Evolutionary conservation across 225 moss, liverwort and hornwort genomes (phyloP), one percentile per base, ranked within the genome.

Genomic region (Pleurozium schreberi): DNA sequence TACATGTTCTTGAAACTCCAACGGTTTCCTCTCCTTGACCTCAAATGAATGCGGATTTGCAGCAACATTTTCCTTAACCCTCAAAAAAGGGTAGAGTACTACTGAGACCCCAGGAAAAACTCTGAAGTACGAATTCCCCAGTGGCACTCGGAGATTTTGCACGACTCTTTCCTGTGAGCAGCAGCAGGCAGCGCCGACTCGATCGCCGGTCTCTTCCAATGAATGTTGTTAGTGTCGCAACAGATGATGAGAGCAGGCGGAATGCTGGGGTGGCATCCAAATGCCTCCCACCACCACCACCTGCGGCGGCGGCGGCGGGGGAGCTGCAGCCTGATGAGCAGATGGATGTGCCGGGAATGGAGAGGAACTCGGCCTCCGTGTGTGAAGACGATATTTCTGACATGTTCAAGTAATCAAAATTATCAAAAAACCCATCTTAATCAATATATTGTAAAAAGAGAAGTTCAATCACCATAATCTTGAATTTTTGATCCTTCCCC

Each of bases 301-400:
- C 88, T 98, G 98, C 34, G 94, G 93, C 38, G 94, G 93, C 88
- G 97, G 98, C 34, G 94, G 93, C 38, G 94, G 93, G 3, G 84
- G 89, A 31, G 93, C 73, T 42, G 9, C 53, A 47, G 77, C n/a
- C n/a, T n/a, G 31, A 75, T 90, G 52, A 61, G 86, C 91, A 70
- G 93, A 92, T 87, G 95, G 50, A 55, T 81, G 98, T 8, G 61
- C 61, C 61, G 92, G 95, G 11, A 94, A 91, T 36, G 97, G n/a
- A 33, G 77, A 88, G 5, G 63, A 92, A 95, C 97, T 94, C 25
- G 97, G 98, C 82, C 98, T 92, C 75, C 96, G 90, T 14, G 98
- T 96, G 81, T 98, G 98, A n/a, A 98, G 88, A 16, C 98, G 94
- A 67, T 97, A 98, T 88, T 98, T 98, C 98, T 98, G 96, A 87